These are phyloP conservation scores for Boletus sp. DNA, from an alignment of 768 basidiomycete genomes.

Conservation along the genomic window DNA sequence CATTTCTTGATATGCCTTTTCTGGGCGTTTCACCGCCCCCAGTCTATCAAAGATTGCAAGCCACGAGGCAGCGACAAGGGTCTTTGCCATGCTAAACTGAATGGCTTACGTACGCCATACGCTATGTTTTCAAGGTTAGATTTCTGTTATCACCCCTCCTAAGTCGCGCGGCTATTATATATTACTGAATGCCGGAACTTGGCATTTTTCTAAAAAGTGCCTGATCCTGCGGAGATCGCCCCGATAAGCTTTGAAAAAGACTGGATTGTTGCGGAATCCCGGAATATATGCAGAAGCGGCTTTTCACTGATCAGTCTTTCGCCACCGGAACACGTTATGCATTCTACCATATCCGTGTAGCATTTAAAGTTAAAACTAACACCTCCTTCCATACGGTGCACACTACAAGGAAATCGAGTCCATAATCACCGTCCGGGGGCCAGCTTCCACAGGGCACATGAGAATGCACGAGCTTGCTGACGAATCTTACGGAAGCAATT, in stretches of 20 bases:
- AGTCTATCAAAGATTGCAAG: conserved; percentile 3
- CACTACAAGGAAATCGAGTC: conserved; percentile 18
- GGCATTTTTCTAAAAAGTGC: conserved; percentile 9
- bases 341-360: conserved; percentile 9
- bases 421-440: conserved; percentile 15
- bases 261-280: background rate
- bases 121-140: conserved; percentile 28
- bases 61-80: conserved; percentile 22
- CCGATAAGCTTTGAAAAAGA: conserved; percentile 26
- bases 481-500: conserved; percentile 19
- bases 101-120: conserved; percentile 22
- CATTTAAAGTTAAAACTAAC: conserved; percentile 14
- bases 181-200: conserved; percentile 12
- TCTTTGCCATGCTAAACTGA: conserved; percentile 10
- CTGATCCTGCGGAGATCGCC: conserved; percentile 28
- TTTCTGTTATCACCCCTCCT: conserved; percentile 15
- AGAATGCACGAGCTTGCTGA: conserved; percentile 20
- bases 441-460: conserved; percentile 14
- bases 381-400: conserved; percentile 6
- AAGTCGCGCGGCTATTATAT: conserved; percentile 15
- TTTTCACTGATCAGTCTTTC: background rate
- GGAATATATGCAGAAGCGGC: background rate
- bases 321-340: conserved; percentile 8
- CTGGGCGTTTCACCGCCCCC: conserved; percentile 3
- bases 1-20: conserved; percentile 20